Percentiles rank a stretch among this genome's conserved stretches.
Evolutionary conservation across 257 asterid genomes (phyloP).

Genomic region (Ballota nigra): DNA sequence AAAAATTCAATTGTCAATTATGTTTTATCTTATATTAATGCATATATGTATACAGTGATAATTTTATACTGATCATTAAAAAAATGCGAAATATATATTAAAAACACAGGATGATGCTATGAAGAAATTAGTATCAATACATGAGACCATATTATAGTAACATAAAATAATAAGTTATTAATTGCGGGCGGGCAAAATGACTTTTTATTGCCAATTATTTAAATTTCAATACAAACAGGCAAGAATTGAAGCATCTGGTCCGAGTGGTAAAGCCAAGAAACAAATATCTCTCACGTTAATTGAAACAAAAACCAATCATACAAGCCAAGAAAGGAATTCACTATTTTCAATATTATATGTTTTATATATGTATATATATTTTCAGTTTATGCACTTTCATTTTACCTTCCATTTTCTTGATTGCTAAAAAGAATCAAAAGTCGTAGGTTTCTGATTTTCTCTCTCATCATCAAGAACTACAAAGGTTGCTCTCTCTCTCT

Average conservation of each 20-base stretch:
- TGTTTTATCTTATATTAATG: too few species aligned
- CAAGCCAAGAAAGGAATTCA: conserved; percentile 53
- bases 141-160: background rate
- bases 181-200: background rate
- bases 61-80: too few species aligned
- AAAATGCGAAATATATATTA: too few species aligned
- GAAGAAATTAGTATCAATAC: background rate
- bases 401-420: conserved; percentile 22
- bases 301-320: conserved; percentile 29
- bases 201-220: too few species aligned
- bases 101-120: background rate
- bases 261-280: conserved; percentile 29
- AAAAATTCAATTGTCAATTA: too few species aligned
- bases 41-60: too few species aligned
- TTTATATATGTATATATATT: conserved; percentile 10
- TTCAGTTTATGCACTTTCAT: conserved; percentile 11
- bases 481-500: conserved; percentile 2
- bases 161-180: background rate
- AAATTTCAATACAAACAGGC: background rate
- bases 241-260: conserved; percentile 21
- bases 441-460: background rate
- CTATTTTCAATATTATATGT: background rate
- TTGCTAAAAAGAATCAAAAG: conserved; percentile 11
- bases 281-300: conserved; percentile 12
- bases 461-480: conserved; percentile 4